phyloP scores from a whole-genome alignment of 83 land plant genomes.

The Picea engelmannii region DNA sequence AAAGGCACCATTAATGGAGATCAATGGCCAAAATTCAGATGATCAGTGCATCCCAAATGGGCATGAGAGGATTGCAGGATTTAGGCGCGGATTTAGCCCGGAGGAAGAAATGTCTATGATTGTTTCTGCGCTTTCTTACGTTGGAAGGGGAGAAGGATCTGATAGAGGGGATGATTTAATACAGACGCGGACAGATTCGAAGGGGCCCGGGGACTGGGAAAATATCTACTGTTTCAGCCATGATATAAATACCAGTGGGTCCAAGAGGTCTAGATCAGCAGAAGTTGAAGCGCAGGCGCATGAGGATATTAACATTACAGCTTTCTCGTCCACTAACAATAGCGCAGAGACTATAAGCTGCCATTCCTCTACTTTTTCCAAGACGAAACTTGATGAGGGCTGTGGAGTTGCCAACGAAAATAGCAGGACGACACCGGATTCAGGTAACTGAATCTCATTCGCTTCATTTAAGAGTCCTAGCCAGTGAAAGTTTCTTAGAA shows the following conservation, averaged over 20 bases:
- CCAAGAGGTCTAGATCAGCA: neutral
- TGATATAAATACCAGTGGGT: too few relatives aligned
- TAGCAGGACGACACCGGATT: neutral
- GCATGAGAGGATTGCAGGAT: neutral
- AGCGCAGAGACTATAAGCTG: neutral
- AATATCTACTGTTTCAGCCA: neutral
- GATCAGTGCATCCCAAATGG: neutral
- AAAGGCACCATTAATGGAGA: neutral
- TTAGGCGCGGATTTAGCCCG: neutral
- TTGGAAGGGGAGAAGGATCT: neutral
- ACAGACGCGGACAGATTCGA: neutral
- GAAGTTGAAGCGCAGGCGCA: neutral
- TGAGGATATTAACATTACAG: neutral
- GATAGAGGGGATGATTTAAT: too few relatives aligned
- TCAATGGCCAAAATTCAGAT: neutral
- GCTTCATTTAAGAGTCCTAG: too few relatives aligned
- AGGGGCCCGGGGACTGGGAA: neutral
- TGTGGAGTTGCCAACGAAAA: neutral
- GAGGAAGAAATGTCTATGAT: conserved; percentile 11
- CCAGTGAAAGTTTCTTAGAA: too few relatives aligned
- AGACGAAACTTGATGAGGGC: neutral
- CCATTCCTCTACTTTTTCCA: neutral
- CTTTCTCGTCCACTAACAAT: neutral
- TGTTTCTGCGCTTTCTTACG: neutral
- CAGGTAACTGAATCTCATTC: neutral